These are phyloP conservation scores for Combretum micranthum DNA, from an alignment of 345 rosid genomes.

Conservation along the genomic window DNA sequence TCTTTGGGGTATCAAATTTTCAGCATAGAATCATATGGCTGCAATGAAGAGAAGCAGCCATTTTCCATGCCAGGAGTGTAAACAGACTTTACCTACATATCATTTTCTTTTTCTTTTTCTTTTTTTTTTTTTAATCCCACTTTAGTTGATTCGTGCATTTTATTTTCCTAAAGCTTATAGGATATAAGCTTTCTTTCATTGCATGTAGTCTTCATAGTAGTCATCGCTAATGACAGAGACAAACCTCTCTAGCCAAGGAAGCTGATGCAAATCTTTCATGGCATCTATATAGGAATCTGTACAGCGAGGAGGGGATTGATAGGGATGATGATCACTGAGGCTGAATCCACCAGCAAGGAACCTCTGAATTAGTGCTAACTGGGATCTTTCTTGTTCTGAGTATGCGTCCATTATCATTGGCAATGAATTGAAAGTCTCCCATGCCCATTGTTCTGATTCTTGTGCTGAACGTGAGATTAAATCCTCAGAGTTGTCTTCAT, in stretches of 20 bases:
- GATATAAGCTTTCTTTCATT: slow-evolving; percentile 25
- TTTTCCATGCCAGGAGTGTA: slow-evolving; percentile 8
- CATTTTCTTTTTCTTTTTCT: background rate
- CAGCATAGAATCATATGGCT: slow-evolving; percentile 2
- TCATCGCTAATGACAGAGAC: slow-evolving; percentile 94
- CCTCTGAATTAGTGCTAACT: slow-evolving; percentile 79
- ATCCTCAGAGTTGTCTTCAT: slow-evolving; percentile 63
- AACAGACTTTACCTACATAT: slow-evolving; percentile 4
- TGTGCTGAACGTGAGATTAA: slow-evolving; percentile 46
- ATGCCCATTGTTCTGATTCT: slow-evolving; percentile 94
- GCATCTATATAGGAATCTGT: slow-evolving; percentile 82
- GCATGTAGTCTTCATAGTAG: slow-evolving; percentile 73
- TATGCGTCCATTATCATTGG: slow-evolving; percentile 87
- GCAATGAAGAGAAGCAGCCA: background rate
- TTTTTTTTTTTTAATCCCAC: background rate
- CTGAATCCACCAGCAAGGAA: slow-evolving; percentile 95
- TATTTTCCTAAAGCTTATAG: slow-evolving; percentile 5
- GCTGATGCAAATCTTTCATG: slow-evolving; percentile 91
- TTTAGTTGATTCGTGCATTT: background rate
- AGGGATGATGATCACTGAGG: slow-evolving; percentile 73
- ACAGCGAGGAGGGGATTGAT: slow-evolving; percentile 89
- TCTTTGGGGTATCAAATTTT: background rate
- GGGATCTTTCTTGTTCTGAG: slow-evolving; percentile 94
- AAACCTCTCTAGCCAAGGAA: slow-evolving; percentile 99
- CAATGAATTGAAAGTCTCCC: slow-evolving; percentile 82